Base-by-base conservation (phyloP, 352 stramenopile genomes). In the Blastocystis sp. region DNA sequence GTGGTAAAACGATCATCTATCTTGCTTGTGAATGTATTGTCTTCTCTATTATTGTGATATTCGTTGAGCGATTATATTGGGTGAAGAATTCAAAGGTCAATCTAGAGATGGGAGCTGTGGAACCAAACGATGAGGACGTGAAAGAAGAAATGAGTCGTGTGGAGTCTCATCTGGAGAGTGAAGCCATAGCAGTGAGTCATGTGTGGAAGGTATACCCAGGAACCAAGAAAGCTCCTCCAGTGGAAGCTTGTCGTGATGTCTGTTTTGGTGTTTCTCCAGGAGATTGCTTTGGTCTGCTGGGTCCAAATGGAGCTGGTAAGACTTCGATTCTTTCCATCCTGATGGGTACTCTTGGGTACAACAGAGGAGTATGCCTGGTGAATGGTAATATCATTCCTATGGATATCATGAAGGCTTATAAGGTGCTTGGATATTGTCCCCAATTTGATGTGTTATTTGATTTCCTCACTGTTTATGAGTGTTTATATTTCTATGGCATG, bases 371-470 rank as follows among this genome's bases (percentile, higher is more conserved):
- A 0, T 94, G 92, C 0, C 90, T 51, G 17, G 90, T 97, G 1
- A 93, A 92, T 35, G 94, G 95, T 7, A 92, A 93, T 59, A 92
- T 96, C 58, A 94, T 95, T 90, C 92, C 93, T 89, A 94, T 92
- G 68, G 91, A 95, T 81, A 92, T 42, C 73, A 93, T 44, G 27
- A 91, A 92, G 68, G 94, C 92, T 91, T 91, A 89, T 92, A 91
- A 84, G 90, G 93, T 76, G 90, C 91, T 99, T 37, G 96, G 96
- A 11, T 98, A 98, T 79, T 99, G 96, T 89, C 96, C 96, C 0
- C 96, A 98, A 90, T 98, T 98, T 89, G 96, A 98, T 91, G 96
- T 96, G 3, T 92, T 98, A 27, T 94, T 98, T 64, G 93, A 95
- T 44, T 93, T 97, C 80, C 93, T 98, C 75, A 98, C 95, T 17